Base-by-base conservation (phyloP, 805 yeast species). In the Debaryomyces prosopidis region DNA sequence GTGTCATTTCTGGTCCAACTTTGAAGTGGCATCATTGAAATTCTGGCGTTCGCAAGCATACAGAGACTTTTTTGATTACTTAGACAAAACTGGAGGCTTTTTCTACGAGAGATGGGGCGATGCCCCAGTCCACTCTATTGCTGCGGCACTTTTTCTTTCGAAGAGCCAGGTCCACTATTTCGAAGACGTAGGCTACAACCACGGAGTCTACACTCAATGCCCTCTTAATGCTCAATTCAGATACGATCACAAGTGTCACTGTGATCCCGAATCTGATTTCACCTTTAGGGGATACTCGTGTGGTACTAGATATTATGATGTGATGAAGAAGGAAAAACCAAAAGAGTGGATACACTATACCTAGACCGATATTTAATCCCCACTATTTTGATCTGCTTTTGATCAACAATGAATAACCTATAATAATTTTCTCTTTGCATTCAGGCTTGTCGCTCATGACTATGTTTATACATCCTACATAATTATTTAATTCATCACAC, bases 1-100 rank as follows among this genome's bases (percentile, higher is more conserved):
- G 46, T 88, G 96, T 66, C 96, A 88, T 65, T 88, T 84, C 76
- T 88, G 96, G 96, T 85, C 95, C 19, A 89, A 89, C 70, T 89
- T 89, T 55, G 96, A 89, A 69, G 76, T 89, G 59, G 95, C 85
- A 6, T 78, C 82, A 43, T 75, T 88, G 65, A 76, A 79, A 44
- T 79, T 89, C 63, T 87, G 89, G 89, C 77, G 94, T 62, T 66
- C 80, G 15, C 80, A 83, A 42, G 88, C 88, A 7, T 89, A 89
- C 62, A 55, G 66, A 38, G 75, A 78, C 45, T 89, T 84, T 66
- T 89, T 89, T 56, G 85, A 87, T 15, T 71, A 76, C 55, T 77
- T 89, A 58, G 96, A 89, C 66, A 65, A 79, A 50, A 79, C 85
- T 12, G 96, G 96, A 63, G 96, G 96, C n/a, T 85, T 85, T 60